phyloP scores from a whole-genome alignment of 2,329 filamentous ascomycete species.

The Blumeriella jaapii region DNA sequence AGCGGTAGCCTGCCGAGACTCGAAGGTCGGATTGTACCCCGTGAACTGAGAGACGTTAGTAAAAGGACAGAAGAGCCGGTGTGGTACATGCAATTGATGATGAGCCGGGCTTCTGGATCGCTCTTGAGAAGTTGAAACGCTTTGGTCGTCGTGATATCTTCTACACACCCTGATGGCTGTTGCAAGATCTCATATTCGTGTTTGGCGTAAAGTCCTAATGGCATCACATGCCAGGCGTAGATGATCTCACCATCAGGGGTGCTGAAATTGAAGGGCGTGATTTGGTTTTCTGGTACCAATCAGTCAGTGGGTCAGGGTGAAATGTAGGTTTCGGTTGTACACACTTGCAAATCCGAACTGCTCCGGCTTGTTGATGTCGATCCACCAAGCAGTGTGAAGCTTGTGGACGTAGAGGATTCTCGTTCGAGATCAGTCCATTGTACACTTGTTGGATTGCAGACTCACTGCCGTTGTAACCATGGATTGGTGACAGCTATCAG shows the following conservation, averaged over 20 bases:
- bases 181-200: constrained; percentile 52
- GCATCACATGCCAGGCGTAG: constrained; percentile 86
- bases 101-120: constrained; percentile 50
- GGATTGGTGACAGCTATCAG: constrained; percentile 56
- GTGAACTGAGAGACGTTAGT: constrained; percentile 38
- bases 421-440: not conserved
- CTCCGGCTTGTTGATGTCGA: constrained; percentile 65
- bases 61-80: not conserved
- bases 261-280: constrained; percentile 69
- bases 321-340: constrained; percentile 20
- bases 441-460: not conserved
- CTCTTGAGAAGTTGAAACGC: constrained; percentile 51
- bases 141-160: constrained; percentile 43
- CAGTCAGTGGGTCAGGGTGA: not conserved
- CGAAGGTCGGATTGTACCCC: constrained; percentile 36
- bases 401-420: constrained; percentile 75
- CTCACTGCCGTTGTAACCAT: constrained; percentile 70
- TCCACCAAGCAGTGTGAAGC: constrained; percentile 59
- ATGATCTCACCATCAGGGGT: constrained; percentile 67
- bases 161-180: constrained; percentile 30
- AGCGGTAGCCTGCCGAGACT: constrained; percentile 3
- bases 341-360: constrained; percentile 77
- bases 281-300: constrained; percentile 57
- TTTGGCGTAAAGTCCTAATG: constrained; percentile 61
- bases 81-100: constrained; percentile 47